Evolutionary conservation across 2,329 filamentous ascomycete species (phyloP).

Genomic region (Beauveria scarabaeidicola): DNA sequence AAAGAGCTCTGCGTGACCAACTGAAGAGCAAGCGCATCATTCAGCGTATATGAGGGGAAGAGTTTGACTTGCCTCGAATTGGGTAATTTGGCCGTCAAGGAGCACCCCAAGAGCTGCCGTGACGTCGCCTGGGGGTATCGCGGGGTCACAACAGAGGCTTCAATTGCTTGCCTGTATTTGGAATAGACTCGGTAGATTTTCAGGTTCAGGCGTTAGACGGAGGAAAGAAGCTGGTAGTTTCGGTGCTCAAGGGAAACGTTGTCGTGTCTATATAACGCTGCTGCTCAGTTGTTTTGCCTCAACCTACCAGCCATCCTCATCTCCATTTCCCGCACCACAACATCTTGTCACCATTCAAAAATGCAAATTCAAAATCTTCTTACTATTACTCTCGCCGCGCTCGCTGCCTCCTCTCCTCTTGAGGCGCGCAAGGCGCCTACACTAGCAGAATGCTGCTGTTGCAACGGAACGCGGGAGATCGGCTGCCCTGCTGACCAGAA

Average conservation of each 20-base stretch:
- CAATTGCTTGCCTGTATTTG: background rate
- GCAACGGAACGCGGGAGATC: slow-evolving; percentile 12
- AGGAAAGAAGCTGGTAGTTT: background rate
- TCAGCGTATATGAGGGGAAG: background rate
- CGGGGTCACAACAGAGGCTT: background rate
- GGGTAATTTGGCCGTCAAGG: background rate
- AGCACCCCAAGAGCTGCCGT: background rate
- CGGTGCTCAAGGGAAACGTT: background rate
- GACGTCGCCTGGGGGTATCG: background rate
- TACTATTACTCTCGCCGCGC: background rate
- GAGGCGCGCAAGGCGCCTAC: slow-evolving; percentile 10
- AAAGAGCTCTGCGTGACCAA: background rate
- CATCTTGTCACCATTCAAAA: background rate
- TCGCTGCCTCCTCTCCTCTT: slow-evolving; percentile 3
- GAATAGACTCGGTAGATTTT: background rate
- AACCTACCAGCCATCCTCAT: background rate
- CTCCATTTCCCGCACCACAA: background rate
- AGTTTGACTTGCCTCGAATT: background rate
- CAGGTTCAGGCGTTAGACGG: background rate
- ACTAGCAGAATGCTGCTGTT: slow-evolving; percentile 14
- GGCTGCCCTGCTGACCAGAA: slow-evolving; percentile 12
- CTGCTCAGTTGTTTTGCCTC: background rate
- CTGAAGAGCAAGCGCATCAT: background rate
- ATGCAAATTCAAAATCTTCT: background rate
- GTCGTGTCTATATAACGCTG: background rate